Conservation (phyloP, 1,284 basidiomycete genomes). For the Grifola frondosa region DNA sequence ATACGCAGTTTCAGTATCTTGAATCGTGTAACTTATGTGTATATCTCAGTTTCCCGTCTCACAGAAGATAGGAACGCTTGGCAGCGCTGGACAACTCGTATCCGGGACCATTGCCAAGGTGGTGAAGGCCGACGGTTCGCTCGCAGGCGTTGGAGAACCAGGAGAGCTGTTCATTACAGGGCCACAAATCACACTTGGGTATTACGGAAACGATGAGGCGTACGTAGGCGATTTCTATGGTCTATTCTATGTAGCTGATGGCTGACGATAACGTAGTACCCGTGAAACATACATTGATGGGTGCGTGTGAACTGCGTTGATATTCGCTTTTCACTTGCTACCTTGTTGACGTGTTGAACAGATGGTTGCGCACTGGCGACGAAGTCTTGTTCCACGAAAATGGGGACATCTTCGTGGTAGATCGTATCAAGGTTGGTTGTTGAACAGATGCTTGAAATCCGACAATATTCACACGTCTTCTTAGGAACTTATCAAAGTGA, state of each 20-base stretch:
- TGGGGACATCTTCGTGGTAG: slow-evolving; percentile 62
- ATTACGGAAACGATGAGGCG: slow-evolving; percentile 56
- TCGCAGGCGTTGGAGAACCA: slow-evolving; percentile 60
- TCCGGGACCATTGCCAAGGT: slow-evolving; percentile 44
- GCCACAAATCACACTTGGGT: slow-evolving; percentile 57
- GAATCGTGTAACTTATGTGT: no score
- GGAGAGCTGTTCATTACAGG: slow-evolving; percentile 64
- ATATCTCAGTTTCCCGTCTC: slow-evolving; percentile 31
- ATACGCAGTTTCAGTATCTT: no score
- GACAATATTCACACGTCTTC: no score
- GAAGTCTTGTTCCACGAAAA: slow-evolving; percentile 57
- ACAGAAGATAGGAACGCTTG: slow-evolving; percentile 25
- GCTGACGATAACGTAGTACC: slow-evolving; percentile 38
- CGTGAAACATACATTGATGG: slow-evolving; percentile 55
- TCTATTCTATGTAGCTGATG: neutral
- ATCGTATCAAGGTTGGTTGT: slow-evolving; percentile 59
- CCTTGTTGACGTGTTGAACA: slow-evolving; percentile 4
- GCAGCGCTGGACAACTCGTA: slow-evolving; percentile 39
- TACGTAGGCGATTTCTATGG: slow-evolving; percentile 39
- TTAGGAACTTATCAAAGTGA: slow-evolving; percentile 25
- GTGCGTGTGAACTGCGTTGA: slow-evolving; percentile 14
- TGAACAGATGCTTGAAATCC: neutral
- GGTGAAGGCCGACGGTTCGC: slow-evolving; percentile 58
- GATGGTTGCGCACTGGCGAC: slow-evolving; percentile 73
- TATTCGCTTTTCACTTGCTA: neutral